phyloP scores from a whole-genome alignment of 176 grass and related monocot species.

The Secale cereale region DNA sequence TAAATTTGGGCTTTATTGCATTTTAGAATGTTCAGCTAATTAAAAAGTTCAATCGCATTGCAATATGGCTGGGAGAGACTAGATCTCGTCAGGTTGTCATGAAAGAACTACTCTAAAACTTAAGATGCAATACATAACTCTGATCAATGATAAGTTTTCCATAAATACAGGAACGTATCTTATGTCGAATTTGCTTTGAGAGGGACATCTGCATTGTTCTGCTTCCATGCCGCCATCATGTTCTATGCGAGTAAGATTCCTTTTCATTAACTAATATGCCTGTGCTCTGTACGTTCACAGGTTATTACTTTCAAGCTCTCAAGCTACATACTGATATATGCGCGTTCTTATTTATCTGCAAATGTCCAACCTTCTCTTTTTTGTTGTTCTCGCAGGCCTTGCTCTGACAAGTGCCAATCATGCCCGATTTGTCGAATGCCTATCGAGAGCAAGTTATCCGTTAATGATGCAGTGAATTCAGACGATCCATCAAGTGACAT shows the following conservation, averaged over 20 bases:
- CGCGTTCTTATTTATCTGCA: not conserved
- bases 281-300: not conserved
- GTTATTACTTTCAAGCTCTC: not conserved
- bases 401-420: slow-evolving; percentile 43
- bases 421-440: slow-evolving; percentile 59
- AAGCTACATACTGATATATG: not conserved
- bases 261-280: not conserved
- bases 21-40: not conserved
- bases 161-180: slow-evolving; percentile 49
- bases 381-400: slow-evolving; percentile 32
- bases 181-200: slow-evolving; percentile 73
- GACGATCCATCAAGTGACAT: not conserved
- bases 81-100: not conserved
- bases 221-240: slow-evolving; percentile 61
- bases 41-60: not conserved
- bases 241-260: slow-evolving; percentile 64
- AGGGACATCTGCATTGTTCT: slow-evolving; percentile 55
- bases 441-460: slow-evolving; percentile 35
- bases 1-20: not conserved
- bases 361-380: not conserved
- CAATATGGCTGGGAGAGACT: not conserved
- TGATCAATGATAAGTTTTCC: not conserved
- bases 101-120: not conserved
- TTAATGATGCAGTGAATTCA: slow-evolving; percentile 30
- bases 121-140: not conserved